Conservation (phyloP, 2,329 filamentous ascomycete genomes). For the Meredithiella fracta region DNA sequence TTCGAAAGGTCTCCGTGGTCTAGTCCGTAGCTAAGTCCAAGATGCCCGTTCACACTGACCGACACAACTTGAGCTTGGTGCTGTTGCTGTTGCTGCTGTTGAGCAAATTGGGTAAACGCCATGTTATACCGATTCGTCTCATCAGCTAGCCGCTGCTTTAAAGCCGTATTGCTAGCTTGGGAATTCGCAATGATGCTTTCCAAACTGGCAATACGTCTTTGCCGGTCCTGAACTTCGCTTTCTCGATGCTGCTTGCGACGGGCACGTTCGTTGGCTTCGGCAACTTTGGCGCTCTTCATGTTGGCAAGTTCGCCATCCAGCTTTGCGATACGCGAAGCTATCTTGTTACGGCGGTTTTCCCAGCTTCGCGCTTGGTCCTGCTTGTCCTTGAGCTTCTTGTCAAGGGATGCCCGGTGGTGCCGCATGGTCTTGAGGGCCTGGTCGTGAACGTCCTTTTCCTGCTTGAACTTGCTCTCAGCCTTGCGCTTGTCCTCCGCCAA, state of each 20-base stretch:
- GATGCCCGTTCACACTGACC: background rate
- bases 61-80: background rate
- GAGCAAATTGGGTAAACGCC: background rate
- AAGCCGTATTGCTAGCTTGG: background rate
- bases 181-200: background rate
- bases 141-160: background rate
- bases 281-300: conserved; percentile 41
- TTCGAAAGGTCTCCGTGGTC: background rate
- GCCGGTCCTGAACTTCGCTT: background rate
- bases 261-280: background rate
- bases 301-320: conserved; percentile 56
- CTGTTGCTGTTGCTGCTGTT: conserved; percentile 1
- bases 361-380: conserved; percentile 47
- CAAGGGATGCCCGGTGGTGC: conserved; percentile 42
- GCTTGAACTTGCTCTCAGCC: conserved; percentile 35
- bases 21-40: background rate
- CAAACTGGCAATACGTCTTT: background rate
- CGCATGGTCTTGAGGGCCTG: conserved; percentile 37
- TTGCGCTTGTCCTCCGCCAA: conserved; percentile 40
- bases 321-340: conserved; percentile 53
- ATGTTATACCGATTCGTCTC: background rate
- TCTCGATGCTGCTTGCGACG: background rate
- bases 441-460: conserved; percentile 44
- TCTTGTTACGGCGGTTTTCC: conserved; percentile 55
- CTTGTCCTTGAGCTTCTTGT: conserved; percentile 45